Percentiles rank a stretch among this genome's conserved stretches.
Evolutionary conservation across 805 yeast genomes (phyloP).

Genomic region (Groenewaldozyma tartarivorans): DNA sequence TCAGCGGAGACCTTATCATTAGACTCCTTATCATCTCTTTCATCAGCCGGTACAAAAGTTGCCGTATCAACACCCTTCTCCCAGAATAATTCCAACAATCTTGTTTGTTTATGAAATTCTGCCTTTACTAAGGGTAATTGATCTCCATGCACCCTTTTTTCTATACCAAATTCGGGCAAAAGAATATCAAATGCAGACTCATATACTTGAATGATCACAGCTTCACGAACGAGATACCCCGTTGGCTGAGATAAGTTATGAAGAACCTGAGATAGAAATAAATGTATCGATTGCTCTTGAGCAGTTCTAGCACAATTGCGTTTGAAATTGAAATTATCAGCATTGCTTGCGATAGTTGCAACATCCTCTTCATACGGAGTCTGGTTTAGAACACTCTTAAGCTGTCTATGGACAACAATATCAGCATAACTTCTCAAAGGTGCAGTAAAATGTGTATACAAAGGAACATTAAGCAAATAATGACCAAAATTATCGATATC

Average conservation of each 20-base stretch:
- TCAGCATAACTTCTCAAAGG: conserved; percentile 92
- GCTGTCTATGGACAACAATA: conserved; percentile 83
- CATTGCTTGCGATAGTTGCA: conserved; percentile 59
- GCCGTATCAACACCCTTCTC: conserved; percentile 89
- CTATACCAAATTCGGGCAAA: conserved; percentile 88
- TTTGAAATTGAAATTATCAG: conserved; percentile 91
- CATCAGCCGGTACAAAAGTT: conserved; percentile 85
- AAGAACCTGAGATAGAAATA: conserved; percentile 73
- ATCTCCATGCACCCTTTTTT: conserved; percentile 94
- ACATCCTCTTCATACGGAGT: conserved; percentile 29
- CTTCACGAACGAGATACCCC: conserved; percentile 78
- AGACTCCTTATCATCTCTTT: conserved; percentile 20
- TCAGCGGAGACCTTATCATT: conserved; percentile 2
- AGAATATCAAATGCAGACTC: conserved; percentile 93
- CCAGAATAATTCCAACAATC: conserved; percentile 80
- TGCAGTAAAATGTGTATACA: conserved; percentile 88
- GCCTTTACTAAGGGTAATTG: conserved; percentile 89
- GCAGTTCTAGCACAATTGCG: conserved; percentile 90
- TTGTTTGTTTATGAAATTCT: conserved; percentile 65
- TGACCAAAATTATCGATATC: conserved; percentile 73
- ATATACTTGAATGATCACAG: conserved; percentile 83
- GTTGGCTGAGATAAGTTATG: conserved; percentile 61
- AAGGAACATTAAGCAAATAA: conserved; percentile 70
- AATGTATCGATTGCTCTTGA: conserved; percentile 89
- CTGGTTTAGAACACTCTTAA: conserved; percentile 51